Base-by-base conservation (phyloP, 169 alveolate species). In the Plasmodium relictum region DNA sequence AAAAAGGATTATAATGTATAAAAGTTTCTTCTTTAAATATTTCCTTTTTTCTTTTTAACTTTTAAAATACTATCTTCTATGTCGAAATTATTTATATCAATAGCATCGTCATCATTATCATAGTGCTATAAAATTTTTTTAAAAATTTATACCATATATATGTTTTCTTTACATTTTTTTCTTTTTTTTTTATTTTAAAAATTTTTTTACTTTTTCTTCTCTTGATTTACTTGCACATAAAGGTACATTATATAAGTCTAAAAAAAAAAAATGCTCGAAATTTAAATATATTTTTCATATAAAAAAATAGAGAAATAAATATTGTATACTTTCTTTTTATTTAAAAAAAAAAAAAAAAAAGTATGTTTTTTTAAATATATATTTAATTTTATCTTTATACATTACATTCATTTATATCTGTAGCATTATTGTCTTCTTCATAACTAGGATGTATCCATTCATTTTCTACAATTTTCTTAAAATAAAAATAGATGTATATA, bases 401-500 rank as follows among this genome's bases (percentile, higher is more conserved):
- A 18, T 83, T 83, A 83, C 91, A 56, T 24, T 83, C 86, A 41
- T 54, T 41, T 54, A 83, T 58, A 41, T 83, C 91, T 37, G 73
- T 56, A 59, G 70, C 73, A 44, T 54, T 83, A 63, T 83, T 83
- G 61, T 83, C 91, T 31, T 83, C 91, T 56, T 83, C 85, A 72
- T 69, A 83, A 42, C 50, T 56, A 20, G 91, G 91, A 45, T 37
- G 63, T 48, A 83, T 16, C 91, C 91, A 83, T 9, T 83, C 91
- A 62, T 83, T 69, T 3, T 83, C 91, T n/a, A 83, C 85, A 16
- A 72, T 52, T 54, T 83, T 37, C 91, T 83, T 50, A 80, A 66
- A 41, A 80, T 26, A 70, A 52, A 31, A 54, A 3, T 10, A 52
- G 31, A 65, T 61, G 1, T 48, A 14, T 48, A 1, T 48, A 48